Evolutionary conservation across 805 yeast genomes (phyloP).

Genomic region (Candida berthetii): DNA sequence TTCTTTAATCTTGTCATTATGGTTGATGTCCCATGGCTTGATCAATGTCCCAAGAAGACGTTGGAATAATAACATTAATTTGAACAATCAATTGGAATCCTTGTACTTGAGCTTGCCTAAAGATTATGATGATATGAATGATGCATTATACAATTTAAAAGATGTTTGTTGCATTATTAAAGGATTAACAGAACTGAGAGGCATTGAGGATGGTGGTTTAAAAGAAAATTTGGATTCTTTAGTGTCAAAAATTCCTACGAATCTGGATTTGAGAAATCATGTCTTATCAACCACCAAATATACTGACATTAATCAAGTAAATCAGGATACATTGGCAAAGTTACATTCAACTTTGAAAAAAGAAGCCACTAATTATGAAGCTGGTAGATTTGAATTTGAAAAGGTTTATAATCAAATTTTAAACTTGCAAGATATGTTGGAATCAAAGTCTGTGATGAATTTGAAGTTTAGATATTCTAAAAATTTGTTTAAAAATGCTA

Average conservation of each 20-base stretch:
- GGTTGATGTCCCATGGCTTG: slow-evolving; percentile 84
- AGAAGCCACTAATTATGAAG: slow-evolving; percentile 43
- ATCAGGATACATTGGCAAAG: slow-evolving; percentile 37
- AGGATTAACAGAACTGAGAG: neutral
- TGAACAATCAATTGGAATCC: slow-evolving; percentile 25
- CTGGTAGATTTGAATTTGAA: slow-evolving; percentile 54
- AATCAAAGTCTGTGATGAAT: slow-evolving; percentile 29
- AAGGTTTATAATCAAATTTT: slow-evolving; percentile 41
- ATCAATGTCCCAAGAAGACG: slow-evolving; percentile 54
- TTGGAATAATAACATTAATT: slow-evolving; percentile 27
- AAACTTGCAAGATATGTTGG: slow-evolving; percentile 51
- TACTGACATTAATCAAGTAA: slow-evolving; percentile 18
- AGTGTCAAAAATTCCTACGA: slow-evolving; percentile 7
- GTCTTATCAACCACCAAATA: slow-evolving; percentile 16
- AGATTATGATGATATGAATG: slow-evolving; percentile 55
- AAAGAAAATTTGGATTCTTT: slow-evolving; percentile 9
- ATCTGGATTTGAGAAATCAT: slow-evolving; percentile 16
- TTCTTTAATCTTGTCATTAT: slow-evolving; percentile 64
- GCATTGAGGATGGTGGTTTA: slow-evolving; percentile 10
- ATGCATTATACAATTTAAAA: slow-evolving; percentile 51
- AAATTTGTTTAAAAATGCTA: slow-evolving; percentile 30
- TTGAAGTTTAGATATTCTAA: slow-evolving; percentile 23
- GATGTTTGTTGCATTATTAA: slow-evolving; percentile 56
- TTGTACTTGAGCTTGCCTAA: slow-evolving; percentile 51
- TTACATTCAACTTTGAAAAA: slow-evolving; percentile 46